Evolutionary conservation across 139 green algal species (phyloP).

Genomic region (Tetradesmus obliquus): DNA sequence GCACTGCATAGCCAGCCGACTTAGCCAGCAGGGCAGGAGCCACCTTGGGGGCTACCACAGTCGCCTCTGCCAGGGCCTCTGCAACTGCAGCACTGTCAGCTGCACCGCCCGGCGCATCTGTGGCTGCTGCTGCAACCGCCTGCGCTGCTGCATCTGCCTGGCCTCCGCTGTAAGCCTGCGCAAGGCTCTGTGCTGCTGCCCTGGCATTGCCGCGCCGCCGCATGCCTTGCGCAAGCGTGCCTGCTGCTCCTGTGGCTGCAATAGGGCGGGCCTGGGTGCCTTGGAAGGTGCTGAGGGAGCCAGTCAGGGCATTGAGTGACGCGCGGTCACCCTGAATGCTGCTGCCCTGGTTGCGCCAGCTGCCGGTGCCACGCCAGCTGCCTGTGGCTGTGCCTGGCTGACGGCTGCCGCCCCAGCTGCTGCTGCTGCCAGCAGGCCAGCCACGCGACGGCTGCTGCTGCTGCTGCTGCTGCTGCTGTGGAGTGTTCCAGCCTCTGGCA

Average conservation of each 20-base stretch:
- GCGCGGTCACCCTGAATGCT: not conserved
- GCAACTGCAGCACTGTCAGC: not conserved
- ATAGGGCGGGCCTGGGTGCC: not conserved
- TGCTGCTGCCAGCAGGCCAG: not conserved
- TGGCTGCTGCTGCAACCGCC: constrained; percentile 21
- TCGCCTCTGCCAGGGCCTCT: not conserved
- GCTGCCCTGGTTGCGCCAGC: not conserved
- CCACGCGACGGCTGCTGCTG: not conserved
- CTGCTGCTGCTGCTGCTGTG: not conserved
- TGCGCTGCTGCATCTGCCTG: constrained; percentile 25
- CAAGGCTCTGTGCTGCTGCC: constrained; percentile 32
- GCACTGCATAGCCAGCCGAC: constrained; percentile 25
- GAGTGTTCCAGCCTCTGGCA: not conserved
- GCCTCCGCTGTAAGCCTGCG: constrained; percentile 13
- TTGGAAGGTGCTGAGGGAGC: not conserved
- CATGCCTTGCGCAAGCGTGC: not conserved
- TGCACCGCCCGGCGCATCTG: not conserved
- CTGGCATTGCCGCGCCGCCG: not conserved
- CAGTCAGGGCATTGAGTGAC: not conserved
- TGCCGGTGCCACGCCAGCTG: not conserved
- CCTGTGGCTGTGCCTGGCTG: not conserved
- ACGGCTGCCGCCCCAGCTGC: not conserved
- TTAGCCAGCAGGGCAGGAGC: constrained; percentile 17
- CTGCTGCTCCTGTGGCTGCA: not conserved
- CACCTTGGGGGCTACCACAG: not conserved